phyloP scores from a whole-genome alignment of 495 filamentous ascomycete genomes.

The Aspergillus wentii region DNA sequence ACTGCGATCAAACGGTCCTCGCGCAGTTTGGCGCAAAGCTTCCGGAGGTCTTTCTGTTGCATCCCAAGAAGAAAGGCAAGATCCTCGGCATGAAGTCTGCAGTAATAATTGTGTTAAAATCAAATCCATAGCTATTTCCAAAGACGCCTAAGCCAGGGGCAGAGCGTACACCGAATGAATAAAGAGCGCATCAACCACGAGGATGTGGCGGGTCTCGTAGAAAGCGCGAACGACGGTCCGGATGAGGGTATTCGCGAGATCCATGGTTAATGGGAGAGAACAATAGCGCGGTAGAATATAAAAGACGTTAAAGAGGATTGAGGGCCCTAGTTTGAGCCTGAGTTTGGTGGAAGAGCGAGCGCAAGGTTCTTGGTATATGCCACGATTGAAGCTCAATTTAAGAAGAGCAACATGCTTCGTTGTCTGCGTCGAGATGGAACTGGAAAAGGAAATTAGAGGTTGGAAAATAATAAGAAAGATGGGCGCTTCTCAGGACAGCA shows the following conservation, averaged over 20 bases:
- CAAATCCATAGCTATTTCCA: too few species aligned
- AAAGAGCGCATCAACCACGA: conserved; percentile 88
- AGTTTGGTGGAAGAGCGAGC: too few species aligned
- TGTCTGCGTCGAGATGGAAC: too few species aligned
- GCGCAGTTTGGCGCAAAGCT: conserved; percentile 73
- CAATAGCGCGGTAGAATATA: too few species aligned
- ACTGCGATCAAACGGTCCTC: conserved; percentile 83
- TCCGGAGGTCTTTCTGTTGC: conserved; percentile 84
- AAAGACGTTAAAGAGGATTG: too few species aligned
- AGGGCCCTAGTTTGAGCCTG: too few species aligned
- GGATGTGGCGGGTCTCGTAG: conserved; percentile 82
- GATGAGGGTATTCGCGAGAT: conserved; percentile 81
- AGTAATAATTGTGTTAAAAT: neutral
- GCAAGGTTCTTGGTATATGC: neutral
- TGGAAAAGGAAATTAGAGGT: too few species aligned
- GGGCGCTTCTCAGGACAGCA: too few species aligned
- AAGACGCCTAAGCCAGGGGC: too few species aligned
- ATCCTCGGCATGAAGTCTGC: conserved; percentile 78
- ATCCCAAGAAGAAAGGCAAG: conserved; percentile 79
- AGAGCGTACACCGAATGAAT: conserved; percentile 74
- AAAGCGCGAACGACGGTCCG: conserved; percentile 87
- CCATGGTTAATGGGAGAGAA: too few species aligned
- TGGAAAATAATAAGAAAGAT: too few species aligned
- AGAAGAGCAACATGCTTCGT: neutral
- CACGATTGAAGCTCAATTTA: neutral